Evolutionary conservation across 1,139 yeast genomes (phyloP).

Genomic region (Spencermartinsiella ligniputridi): DNA sequence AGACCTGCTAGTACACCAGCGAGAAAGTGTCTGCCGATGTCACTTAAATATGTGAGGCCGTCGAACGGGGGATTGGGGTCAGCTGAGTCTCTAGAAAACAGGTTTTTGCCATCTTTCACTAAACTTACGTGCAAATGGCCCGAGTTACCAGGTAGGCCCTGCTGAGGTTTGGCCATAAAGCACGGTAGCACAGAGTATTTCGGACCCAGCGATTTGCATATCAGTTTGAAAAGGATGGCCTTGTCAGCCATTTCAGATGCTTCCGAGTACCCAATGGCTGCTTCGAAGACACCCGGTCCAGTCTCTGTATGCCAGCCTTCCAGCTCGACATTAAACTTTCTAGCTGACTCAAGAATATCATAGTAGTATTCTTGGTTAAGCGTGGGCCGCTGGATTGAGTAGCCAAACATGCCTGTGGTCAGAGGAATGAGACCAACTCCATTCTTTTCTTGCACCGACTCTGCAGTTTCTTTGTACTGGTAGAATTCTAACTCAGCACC

Average conservation of each 20-base stretch:
- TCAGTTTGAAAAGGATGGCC: conserved; percentile 32
- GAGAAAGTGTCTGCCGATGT: conserved; percentile 32
- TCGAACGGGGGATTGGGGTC: conserved; percentile 30
- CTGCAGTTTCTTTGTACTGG: conserved; percentile 32
- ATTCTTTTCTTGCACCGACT: conserved; percentile 26
- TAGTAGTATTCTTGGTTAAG: conserved; percentile 32
- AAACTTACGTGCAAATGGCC: conserved; percentile 37
- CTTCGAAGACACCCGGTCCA: conserved; percentile 39
- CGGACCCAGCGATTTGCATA: conserved; percentile 32
- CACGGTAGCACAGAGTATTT: conserved; percentile 33
- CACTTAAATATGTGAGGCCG: conserved; percentile 30
- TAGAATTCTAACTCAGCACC: conserved; percentile 37
- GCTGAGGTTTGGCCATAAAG: conserved; percentile 38
- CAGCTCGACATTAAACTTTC: conserved; percentile 26
- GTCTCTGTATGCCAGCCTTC: conserved; percentile 40
- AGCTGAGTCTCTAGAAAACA: conserved; percentile 28
- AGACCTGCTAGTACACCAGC: conserved; percentile 36
- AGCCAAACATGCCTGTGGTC: conserved; percentile 38
- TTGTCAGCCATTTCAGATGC: conserved; percentile 34
- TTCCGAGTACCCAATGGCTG: conserved; percentile 33
- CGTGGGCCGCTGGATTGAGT: conserved; percentile 33
- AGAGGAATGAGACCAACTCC: conserved; percentile 29
- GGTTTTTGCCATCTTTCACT: conserved; percentile 26
- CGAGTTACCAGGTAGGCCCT: conserved; percentile 37
- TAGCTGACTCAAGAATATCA: conserved; percentile 27